phyloP scores from a whole-genome alignment of 768 basidiomycete species.

The Trametes cubensis region DNA sequence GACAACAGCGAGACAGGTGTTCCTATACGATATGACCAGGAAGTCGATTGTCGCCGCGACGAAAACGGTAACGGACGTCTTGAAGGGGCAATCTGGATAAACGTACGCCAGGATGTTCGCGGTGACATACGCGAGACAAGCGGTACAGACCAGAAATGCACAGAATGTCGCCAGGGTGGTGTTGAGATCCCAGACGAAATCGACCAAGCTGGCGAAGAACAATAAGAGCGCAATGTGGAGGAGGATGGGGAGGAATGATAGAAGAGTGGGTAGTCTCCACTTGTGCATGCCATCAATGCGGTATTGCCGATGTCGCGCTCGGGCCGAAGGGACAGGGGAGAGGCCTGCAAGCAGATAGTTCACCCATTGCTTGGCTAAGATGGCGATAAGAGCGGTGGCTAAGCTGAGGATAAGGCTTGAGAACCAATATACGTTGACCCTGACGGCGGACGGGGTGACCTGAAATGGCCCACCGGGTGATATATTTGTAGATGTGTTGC shows the following conservation, averaged over 20 bases:
- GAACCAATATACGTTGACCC: constrained; percentile 49
- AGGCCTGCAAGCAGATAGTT: constrained; percentile 37
- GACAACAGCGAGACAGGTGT: not conserved
- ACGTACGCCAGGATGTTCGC: constrained; percentile 23
- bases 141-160: constrained; percentile 10
- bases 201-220: constrained; percentile 52
- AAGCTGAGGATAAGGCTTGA: constrained; percentile 41
- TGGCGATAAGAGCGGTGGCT: constrained; percentile 45
- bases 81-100: constrained; percentile 25
- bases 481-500: not conserved
- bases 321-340: constrained; percentile 36
- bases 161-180: constrained; percentile 14
- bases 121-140: constrained; percentile 19
- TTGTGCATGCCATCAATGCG: constrained; percentile 42
- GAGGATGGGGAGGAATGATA: constrained; percentile 48
- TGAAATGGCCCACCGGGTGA: constrained; percentile 8
- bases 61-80: constrained; percentile 21
- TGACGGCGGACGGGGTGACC: constrained; percentile 36
- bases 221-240: constrained; percentile 52
- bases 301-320: constrained; percentile 48
- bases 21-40: not conserved
- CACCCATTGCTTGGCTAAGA: constrained; percentile 53
- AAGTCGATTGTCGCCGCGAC: not conserved
- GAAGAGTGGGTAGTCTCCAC: constrained; percentile 43
- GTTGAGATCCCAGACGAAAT: constrained; percentile 42